These are phyloP conservation scores for Scolecobasidium constrictum DNA, from an alignment of 2,329 filamentous ascomycete genomes.

Conservation along the genomic window DNA sequence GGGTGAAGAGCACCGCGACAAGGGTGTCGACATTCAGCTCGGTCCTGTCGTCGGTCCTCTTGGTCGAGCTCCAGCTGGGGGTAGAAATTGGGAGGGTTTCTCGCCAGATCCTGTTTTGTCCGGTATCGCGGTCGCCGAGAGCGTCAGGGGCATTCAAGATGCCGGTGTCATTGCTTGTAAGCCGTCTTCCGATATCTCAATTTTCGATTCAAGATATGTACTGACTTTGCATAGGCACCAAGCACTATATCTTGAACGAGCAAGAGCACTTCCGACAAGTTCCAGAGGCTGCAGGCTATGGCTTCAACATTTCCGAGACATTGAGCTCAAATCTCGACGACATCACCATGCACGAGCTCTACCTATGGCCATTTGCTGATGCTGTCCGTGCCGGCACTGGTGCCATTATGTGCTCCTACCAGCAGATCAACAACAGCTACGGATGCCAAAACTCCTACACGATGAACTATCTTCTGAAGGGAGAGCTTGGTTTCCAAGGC, in stretches of 20 bases:
- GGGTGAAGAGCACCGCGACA: slow-evolving; percentile 62
- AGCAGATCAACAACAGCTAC: slow-evolving; percentile 72
- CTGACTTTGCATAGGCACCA: slow-evolving; percentile 37
- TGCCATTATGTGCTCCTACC: slow-evolving; percentile 52
- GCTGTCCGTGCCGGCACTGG: slow-evolving; percentile 39
- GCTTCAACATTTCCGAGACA: slow-evolving; percentile 52
- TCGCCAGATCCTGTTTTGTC: slow-evolving; percentile 67
- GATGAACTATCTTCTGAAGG: slow-evolving; percentile 71
- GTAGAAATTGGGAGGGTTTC: slow-evolving; percentile 62
- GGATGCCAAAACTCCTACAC: slow-evolving; percentile 73
- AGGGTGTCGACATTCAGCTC: slow-evolving; percentile 64
- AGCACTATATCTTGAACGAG: slow-evolving; percentile 60
- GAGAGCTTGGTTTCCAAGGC: slow-evolving; percentile 78
- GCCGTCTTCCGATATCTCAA: slow-evolving; percentile 53
- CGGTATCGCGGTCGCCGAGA: slow-evolving; percentile 60
- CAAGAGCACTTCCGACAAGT: slow-evolving; percentile 62
- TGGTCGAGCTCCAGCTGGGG: slow-evolving; percentile 56
- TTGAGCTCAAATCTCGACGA: slow-evolving; percentile 53
- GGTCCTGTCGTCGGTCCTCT: slow-evolving; percentile 69
- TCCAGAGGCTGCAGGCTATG: slow-evolving; percentile 45
- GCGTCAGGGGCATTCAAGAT: slow-evolving; percentile 70
- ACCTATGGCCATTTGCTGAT: slow-evolving; percentile 47
- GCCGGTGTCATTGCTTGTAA: slow-evolving; percentile 74
- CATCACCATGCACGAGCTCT: slow-evolving; percentile 52
- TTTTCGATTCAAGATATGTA: slow-evolving; percentile 36